phyloP scores from a whole-genome alignment of 768 basidiomycete species.

The Lactarius psammicola region DNA sequence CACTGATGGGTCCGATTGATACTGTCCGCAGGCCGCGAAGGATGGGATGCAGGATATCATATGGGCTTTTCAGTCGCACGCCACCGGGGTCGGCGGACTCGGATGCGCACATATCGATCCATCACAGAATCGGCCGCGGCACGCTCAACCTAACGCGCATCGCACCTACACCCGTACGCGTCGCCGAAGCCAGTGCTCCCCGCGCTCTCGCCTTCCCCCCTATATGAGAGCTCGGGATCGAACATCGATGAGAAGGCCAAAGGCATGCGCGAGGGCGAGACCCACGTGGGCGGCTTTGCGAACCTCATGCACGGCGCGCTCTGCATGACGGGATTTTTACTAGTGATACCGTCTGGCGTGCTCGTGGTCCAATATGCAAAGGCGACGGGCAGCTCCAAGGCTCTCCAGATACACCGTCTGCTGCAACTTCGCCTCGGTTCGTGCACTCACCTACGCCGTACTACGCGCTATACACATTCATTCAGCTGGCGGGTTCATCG shows the following conservation, averaged over 20 bases:
- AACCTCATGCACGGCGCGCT: slow-evolving; percentile 55
- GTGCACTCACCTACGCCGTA: neutral
- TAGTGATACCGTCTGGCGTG: slow-evolving; percentile 58
- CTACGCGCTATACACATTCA: neutral
- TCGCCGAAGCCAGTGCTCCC: neutral
- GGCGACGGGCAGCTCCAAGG: slow-evolving; percentile 41
- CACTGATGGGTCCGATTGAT: neutral
- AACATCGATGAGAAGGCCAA: neutral
- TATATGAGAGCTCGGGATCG: neutral
- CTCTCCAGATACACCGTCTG: slow-evolving; percentile 51
- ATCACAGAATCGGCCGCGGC: slow-evolving; percentile 44
- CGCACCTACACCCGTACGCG: slow-evolving; percentile 34
- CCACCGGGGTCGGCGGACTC: slow-evolving; percentile 48
- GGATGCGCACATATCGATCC: slow-evolving; percentile 48
- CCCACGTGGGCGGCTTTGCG: slow-evolving; percentile 28
- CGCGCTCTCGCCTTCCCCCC: neutral
- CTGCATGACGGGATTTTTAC: slow-evolving; percentile 51
- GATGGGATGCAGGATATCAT: slow-evolving; percentile 49
- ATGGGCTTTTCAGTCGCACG: slow-evolving; percentile 53
- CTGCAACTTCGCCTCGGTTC: slow-evolving; percentile 27
- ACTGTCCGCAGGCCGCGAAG: slow-evolving; percentile 40
- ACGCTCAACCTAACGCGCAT: slow-evolving; percentile 46
- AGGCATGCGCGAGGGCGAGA: neutral
- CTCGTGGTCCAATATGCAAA: slow-evolving; percentile 54
- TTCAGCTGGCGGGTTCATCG: slow-evolving; percentile 12